Base-by-base conservation (phyloP, 208 protist genomes). In the Porcisia deanei region DNA sequence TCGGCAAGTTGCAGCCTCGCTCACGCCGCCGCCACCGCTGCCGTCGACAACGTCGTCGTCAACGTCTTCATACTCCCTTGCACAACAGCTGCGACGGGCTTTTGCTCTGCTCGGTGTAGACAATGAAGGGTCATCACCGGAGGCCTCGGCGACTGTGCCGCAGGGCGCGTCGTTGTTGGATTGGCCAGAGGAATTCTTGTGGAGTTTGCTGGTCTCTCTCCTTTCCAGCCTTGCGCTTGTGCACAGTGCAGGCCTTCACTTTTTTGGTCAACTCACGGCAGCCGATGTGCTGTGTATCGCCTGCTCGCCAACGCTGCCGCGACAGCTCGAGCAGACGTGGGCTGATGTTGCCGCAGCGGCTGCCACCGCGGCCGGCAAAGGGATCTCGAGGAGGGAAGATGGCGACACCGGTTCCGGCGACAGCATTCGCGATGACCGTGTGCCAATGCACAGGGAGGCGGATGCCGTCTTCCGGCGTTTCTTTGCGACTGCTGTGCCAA, bases 101-200 rank as follows among this genome's bases (percentile, higher is more conserved):
- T 58, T 71, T 52, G 72, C 66, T 14, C 49, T 57, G 16, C 41
- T 83, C 54, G 71, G 43, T 54, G 2, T 54, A 14, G 71, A 53
- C 39, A 14, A 30, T 37, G 71, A 61, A 39, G 53, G 76, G 25
- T 3, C 39, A 2, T 61, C 22, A 16, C 37, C 37, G 1, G 57
- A 41, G 14, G 25, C 30, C 9, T 43, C 68, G 58, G 20, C 75
- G 16, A 34, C 60, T n/a, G 22, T 57, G 9, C 8, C 68, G n/a
- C 68, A 73, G 22, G 49, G 72, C 66, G 47, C 49, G 73, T 85
- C 72, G 80, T 76, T 71, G 70, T 69, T 82, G n/a, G 72, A 73
- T 54, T 97, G 93, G 91, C 84, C 82, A 12, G 91, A 97, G 71
- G 91, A 94, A 64, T 59, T 94, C 68, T 66, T 95, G 61, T 97